Base-by-base conservation (phyloP, 257 asterid genomes). In the Nyctanthes arbortristis region DNA sequence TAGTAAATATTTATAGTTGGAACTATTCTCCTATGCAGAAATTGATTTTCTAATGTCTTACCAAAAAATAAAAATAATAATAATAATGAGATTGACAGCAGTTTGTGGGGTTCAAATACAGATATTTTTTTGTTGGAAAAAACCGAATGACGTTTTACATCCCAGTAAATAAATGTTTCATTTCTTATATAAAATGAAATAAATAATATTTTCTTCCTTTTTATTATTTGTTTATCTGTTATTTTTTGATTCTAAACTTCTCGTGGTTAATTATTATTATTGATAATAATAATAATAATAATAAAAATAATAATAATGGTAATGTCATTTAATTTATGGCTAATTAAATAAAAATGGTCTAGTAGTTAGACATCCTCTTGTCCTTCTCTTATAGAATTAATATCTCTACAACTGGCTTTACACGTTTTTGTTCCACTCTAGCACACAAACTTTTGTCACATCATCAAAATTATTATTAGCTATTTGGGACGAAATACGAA, bases 11-110 rank as follows among this genome's bases (percentile, higher is more conserved):
- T 49, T 18, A 54, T 66, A n/a, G n/a, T 45, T 43, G 8, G 34
- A 30, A 71, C 47, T 59, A 8, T 63, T 12, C 6, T 37, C 54
- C 25, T 13, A 43, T 71, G 66, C 71, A 63, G 66, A 74, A 59
- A 73, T 69, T 60, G 82, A 74, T 62, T 72, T 80, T 80, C 72
- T 58, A 34, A 65, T 68, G 92, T 82, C 81, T 78, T 65, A 68
- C 84, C 78, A 33, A 20, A 69, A 66, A 66, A 45, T 37, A 63
- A 65, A 82, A 70, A 64, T 58, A 69, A 80, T 77, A 80, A 72
- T 79, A 77, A 78, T 79, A 80, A 87, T 84, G 88, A 78, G 75
- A 60, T 80, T 77, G 96, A 89, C 96, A 89, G 92, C 90, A 87
- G 62, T 83, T 24, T 81, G 92, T 84, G 92, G 96, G 93, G 67